A percentile compares a stretch with the other conserved stretches of the same genome.
Evolutionary conservation across 2,329 filamentous ascomycete genomes (phyloP).

Genomic region (Ciborinia camelliae): DNA sequence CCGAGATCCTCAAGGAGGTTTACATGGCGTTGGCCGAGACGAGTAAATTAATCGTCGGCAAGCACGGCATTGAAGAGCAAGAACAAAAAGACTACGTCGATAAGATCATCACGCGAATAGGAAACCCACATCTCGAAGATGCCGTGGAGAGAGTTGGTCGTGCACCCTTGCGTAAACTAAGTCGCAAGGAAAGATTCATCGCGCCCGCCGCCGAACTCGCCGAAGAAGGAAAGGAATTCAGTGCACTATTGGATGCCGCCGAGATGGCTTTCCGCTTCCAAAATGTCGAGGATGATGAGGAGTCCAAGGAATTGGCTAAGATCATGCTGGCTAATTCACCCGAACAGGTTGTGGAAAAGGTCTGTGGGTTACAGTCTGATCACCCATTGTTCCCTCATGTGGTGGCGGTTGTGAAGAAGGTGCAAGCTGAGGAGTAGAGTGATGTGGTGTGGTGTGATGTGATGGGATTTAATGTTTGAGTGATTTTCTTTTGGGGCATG

Average conservation of each 20-base stretch:
- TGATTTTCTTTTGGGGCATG: conserved; percentile 22
- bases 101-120: conserved; percentile 88
- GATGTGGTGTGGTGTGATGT: conserved; percentile 8
- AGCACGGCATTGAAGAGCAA: conserved; percentile 72
- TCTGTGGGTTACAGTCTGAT: conserved; percentile 73
- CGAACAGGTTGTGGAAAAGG: conserved; percentile 71
- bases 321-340: conserved; percentile 74
- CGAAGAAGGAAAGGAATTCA: conserved; percentile 70
- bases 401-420: conserved; percentile 74
- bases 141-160: conserved; percentile 92
- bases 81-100: conserved; percentile 86
- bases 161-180: conserved; percentile 88
- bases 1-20: conserved; percentile 75
- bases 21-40: conserved; percentile 80
- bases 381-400: conserved; percentile 78
- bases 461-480: conserved; percentile 20
- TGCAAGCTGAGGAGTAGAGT: conserved; percentile 55
- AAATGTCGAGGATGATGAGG: conserved; percentile 86
- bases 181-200: conserved; percentile 93
- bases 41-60: conserved; percentile 76
- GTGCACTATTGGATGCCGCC: conserved; percentile 73
- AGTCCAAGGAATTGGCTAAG: conserved; percentile 80
- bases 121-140: conserved; percentile 90
- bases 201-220: conserved; percentile 87
- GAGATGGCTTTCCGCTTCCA: conserved; percentile 96